Base-by-base conservation (phyloP, 805 yeast species). In the Wickerhamomyces bovis region DNA sequence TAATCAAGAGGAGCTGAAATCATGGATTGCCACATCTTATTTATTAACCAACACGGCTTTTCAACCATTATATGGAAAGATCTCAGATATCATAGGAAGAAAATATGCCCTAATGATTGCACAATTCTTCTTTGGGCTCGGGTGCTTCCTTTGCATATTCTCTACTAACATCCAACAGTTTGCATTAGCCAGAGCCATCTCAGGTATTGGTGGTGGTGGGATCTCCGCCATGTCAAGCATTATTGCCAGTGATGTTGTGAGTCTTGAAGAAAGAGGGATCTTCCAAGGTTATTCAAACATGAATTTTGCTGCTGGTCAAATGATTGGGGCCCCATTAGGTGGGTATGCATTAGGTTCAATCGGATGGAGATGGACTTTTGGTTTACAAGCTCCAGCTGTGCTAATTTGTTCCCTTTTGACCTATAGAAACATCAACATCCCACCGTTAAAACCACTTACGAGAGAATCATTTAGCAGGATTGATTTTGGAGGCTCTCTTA, bases 1-100 rank as follows among this genome's bases (percentile, higher is more conserved):
- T 57, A 60, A 77, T 38, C 77, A 74, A 38, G 67, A 78, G 38
- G 67, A 71, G 13, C 56, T 70, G 28, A 62, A 77, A 13, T 64
- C 79, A 3, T 83, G 89, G 89, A 81, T 83, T 4, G 88, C 88
- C 3, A 78, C 88, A 0, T 75, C 85, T 1, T 79, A 81, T 44
- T 64, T 85, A 33, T 65, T 85, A 21, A 80, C 89, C 2, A 81
- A 80, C 53, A 75, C 85, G 4, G 84, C 85, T 2, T 80, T 82
- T 60, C 89, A 83, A 63, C 89, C 88, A 2, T 60, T 84, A 25
- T 81, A 78, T 47, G 90, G 90, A 4, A 76, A 82, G 46, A 64
- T 82, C 36, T 75, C 84, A 41, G 90, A 85, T 53, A 74, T 84
- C 19, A 71, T 72, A 51, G 83, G 83, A 8, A 63, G 83, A 36